phyloP scores from a whole-genome alignment of 2,329 filamentous ascomycete genomes.

The Ophiosphaerella herpotricha region DNA sequence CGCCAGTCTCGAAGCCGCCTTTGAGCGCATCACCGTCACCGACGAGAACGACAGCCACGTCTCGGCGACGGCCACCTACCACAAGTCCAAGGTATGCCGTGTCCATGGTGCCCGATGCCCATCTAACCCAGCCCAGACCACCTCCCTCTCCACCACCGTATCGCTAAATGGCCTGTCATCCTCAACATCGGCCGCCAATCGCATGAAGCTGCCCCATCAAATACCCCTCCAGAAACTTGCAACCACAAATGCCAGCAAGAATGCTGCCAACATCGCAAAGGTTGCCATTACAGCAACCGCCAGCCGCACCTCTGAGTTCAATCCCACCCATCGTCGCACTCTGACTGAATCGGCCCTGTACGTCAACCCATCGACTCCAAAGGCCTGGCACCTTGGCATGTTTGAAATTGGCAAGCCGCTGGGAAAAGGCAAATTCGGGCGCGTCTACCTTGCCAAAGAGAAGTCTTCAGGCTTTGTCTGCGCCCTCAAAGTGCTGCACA shows the following conservation, averaged over 20 bases:
- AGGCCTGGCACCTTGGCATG: constrained; percentile 84
- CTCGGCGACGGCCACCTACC: constrained; percentile 61
- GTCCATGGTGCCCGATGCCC: constrained; percentile 4
- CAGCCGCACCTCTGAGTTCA: constrained; percentile 45
- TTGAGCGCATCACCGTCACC: constrained; percentile 86
- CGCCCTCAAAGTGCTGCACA: constrained; percentile 84
- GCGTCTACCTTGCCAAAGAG: constrained; percentile 84
- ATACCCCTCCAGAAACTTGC: constrained; percentile 83
- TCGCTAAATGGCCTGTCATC: constrained; percentile 55
- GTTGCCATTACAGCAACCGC: constrained; percentile 67
- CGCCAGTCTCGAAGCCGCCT: constrained; percentile 79
- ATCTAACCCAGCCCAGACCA: constrained; percentile 41
- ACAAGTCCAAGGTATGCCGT: constrained; percentile 74
- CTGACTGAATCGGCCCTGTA: constrained; percentile 55
- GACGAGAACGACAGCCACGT: constrained; percentile 76
- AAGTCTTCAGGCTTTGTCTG: constrained; percentile 80
- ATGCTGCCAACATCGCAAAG: constrained; percentile 56
- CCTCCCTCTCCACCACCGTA: constrained; percentile 53
- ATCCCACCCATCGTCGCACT: constrained; percentile 47
- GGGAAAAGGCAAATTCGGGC: constrained; percentile 85
- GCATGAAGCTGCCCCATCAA: constrained; percentile 74
- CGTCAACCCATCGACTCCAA: constrained; percentile 43
- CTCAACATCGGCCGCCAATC: constrained; percentile 54
- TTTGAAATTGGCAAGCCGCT: constrained; percentile 89
- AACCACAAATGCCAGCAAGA: constrained; percentile 68